Evolutionary conservation across 306 rosid species (phyloP), one percentile per base, ranked within the genome.

Genomic region (Medicago lupulina): DNA sequence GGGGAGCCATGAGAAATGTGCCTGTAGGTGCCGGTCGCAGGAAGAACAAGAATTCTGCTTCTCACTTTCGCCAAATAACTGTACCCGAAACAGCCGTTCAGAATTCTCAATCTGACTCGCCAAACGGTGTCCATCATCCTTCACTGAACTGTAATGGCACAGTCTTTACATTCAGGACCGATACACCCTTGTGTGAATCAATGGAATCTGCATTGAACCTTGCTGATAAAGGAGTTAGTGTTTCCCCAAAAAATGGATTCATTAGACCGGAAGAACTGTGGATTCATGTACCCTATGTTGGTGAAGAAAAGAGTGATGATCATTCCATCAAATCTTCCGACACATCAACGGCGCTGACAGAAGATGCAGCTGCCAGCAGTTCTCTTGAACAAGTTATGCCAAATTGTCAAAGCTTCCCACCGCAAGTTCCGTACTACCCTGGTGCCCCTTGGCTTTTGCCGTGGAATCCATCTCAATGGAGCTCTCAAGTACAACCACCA

Each of bases 11-110:
- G 93, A 87, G 97, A 82, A 90, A 90, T 28, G 94, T 92, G 7
- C 94, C 92, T 1, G 90, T 92, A 3, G 97, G 96, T 9, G 93
- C 97, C 59, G 97, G 97, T 76, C 96, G 97, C 1, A 85, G 97
- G 25, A 92, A 88, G 87, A 90, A 90, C 88, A 92, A 92, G 76
- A 90, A 50, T 67, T 65, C 86, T 1, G 46, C 82, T 41, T 80
- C 91, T 38, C 92, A 86, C 14, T 92, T 76, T 36, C 85, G 76
- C 46, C 93, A 85, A 31, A 64, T 92, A 13, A 76, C 90, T 19
- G 77, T 86, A 46, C 16, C 90, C 0, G 93, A 88, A 47, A 83
- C 80, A 23, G 71, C 83, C 34, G 75, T 81, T 54, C 90, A 86
- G 47, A 74, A 69, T 74, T 65, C 69, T 43, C 78, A 16, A 44